Percentiles rank a stretch among this genome's conserved stretches.
phyloP scores from a whole-genome alignment of 2,329 filamentous ascomycete genomes.

The Aureobasidium sp. region DNA sequence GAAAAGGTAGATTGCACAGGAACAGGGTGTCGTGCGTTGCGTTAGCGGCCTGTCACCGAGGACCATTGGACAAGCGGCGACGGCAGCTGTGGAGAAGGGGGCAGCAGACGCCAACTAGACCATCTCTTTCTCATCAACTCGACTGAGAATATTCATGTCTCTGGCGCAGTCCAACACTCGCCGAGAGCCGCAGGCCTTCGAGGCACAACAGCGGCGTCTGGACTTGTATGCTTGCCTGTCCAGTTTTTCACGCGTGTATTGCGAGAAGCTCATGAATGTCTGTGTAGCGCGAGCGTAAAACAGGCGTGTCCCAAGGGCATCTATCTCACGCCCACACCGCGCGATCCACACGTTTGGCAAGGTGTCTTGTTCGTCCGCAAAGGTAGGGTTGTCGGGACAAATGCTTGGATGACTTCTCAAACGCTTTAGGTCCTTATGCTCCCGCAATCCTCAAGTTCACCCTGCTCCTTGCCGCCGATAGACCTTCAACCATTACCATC shows the following conservation, averaged over 20 bases:
- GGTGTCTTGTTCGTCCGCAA: constrained; percentile 87
- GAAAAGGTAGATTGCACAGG: neutral
- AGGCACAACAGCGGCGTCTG: constrained; percentile 17
- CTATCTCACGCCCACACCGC: constrained; percentile 76
- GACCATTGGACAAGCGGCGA: neutral
- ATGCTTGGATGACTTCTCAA: constrained; percentile 13
- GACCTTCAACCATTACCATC: constrained; percentile 81
- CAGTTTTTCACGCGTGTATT: neutral
- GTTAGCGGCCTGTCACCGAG: constrained; percentile 1
- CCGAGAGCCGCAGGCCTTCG: constrained; percentile 7
- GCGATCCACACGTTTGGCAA: constrained; percentile 75
- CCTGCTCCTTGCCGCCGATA: constrained; percentile 72
- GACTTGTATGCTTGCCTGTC: constrained; percentile 18
- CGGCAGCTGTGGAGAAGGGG: neutral
- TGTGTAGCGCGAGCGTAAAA: constrained; percentile 15
- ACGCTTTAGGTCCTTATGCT: constrained; percentile 69
- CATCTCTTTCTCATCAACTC: neutral
- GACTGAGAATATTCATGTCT: neutral
- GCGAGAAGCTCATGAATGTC: constrained; percentile 11
- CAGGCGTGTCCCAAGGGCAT: constrained; percentile 76
- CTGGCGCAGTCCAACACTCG: constrained; percentile 12
- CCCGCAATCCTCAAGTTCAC: constrained; percentile 84
- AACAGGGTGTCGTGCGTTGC: neutral
- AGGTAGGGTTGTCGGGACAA: constrained; percentile 47
- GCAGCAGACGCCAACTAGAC: neutral